Base-by-base conservation (phyloP, 225 moss, liverwort and hornwort species). In the Asterella californica region DNA sequence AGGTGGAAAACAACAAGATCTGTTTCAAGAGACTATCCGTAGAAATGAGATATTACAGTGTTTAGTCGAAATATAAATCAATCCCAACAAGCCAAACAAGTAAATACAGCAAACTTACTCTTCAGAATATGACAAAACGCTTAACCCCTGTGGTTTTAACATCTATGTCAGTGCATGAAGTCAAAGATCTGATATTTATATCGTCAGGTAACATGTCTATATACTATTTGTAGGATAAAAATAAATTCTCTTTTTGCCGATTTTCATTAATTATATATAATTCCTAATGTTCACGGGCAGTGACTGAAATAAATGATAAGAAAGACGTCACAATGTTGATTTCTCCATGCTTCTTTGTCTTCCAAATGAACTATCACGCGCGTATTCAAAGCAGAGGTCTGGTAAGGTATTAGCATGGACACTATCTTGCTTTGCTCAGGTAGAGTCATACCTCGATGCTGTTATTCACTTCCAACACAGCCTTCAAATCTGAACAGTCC, bases 401-500 rank as follows among this genome's bases (percentile, higher is more conserved):
- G 68, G n/a, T 36, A 36, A 71, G 25, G 10, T 25, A 46, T 14
- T 22, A 47, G 10, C 46, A 10, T 71, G 71, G 38, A 46, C 12
- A 46, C n/a, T 21, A 48, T 47, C 47, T 47, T 27, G 12, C 47
- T 18, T 30, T 50, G 74, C 14, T n/a, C 52, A 76, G 22, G 27
- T 25, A 82, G 47, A 42, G 12, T 29, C 57, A 68, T 77, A 95
- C 93, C 93, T 96, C 95, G 84, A 96, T 93, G 76, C 86, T 92
- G 68, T 88, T 84, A 84, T 91, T 96, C 87, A 93, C 86, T 69
- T 93, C 91, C 79, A 86, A 81, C 33, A 96, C 83, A 68, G 93
- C 92, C 77, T 82, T 79, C 82, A 96, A 59, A 29, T 90, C 86
- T 74, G 93, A 90, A 78, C 86, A 93, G 78, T 93, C 93, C 83